Base-by-base conservation (phyloP, 345 rosid species). In the Eutrema yunnanense region DNA sequence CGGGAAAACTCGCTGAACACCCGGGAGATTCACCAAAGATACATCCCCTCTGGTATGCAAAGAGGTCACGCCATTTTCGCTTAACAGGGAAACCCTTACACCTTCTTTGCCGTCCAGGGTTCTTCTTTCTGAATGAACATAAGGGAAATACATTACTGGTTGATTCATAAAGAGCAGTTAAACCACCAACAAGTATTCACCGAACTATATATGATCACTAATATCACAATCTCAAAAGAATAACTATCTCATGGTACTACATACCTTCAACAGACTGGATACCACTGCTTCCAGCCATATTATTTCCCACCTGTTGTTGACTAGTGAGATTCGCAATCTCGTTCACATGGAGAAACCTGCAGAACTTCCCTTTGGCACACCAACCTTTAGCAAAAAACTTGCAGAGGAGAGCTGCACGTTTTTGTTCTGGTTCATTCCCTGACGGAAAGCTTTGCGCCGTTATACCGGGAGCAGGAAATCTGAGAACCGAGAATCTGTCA, bases 351-450 rank as follows among this genome's bases (percentile, higher is more conserved):
- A 88, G 81, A 82, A 91, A 94, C 83, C 71, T 86, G 81, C 98
- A 94, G 3, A 84, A 82, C 53, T 42, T 82, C 70, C 97, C 96
- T 76, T 74, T 91, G 68, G 81, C 70, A 85, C 98, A 94, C 95
- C 97, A 85, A 37, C 98, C 97, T 82, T 82, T 86, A 30, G 82
- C 80, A 73, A 81, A 94, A 81, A 89, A 94, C 73, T 81, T 80
- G 73, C 97, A 94, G 26, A 76, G 56, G 47, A 71, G 49, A 2
- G 87, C 92, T 14, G 81, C 74, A 57, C 88, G 89, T 82, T 87
- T 76, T 83, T 85, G 76, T 73, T 81, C 67, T 34, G 81, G 73
- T 79, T 70, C 43, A 66, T 48, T 69, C 37, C 75, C 60, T 53
- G 75, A 83, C 50, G 82, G 66, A 52, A 75, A 74, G 80, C 84